Evolutionary conservation across 441 rosid genomes (phyloP).

Genomic region (Arabidopsis hybrid): DNA sequence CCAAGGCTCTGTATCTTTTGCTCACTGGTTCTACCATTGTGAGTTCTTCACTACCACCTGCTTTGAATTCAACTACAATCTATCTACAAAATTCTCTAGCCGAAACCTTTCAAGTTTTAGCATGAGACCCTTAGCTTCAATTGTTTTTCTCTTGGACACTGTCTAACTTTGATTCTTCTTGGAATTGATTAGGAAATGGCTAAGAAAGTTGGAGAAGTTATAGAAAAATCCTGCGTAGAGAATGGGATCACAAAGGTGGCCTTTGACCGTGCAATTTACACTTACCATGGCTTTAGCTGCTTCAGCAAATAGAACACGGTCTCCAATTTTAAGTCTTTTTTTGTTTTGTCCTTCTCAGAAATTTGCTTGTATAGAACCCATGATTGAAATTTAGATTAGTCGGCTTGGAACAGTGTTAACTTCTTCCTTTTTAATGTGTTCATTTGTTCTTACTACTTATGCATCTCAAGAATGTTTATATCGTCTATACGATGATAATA

Average conservation of each 20-base stretch:
- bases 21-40: slow-evolving; percentile 70
- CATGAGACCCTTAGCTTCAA: background rate
- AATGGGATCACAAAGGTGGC: slow-evolving; percentile 66
- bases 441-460: background rate
- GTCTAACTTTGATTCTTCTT: background rate
- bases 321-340: background rate
- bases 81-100: background rate
- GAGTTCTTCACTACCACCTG: slow-evolving; percentile 17
- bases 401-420: slow-evolving; percentile 15
- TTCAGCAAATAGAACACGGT: background rate
- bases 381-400: background rate
- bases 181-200: slow-evolving; percentile 52
- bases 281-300: slow-evolving; percentile 38
- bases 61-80: background rate
- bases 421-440: background rate
- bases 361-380: background rate
- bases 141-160: background rate
- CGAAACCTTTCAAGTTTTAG: too few relatives aligned
- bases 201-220: slow-evolving; percentile 70
- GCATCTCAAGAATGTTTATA: slow-evolving; percentile 7
- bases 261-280: background rate
- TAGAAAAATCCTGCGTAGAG: slow-evolving; percentile 84
- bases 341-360: background rate
- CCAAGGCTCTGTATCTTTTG: slow-evolving; percentile 41
- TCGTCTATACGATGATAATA: background rate